Conservation (phyloP, 2,329 filamentous ascomycete genomes). For the Ceratocystis diversiconidia region DNA sequence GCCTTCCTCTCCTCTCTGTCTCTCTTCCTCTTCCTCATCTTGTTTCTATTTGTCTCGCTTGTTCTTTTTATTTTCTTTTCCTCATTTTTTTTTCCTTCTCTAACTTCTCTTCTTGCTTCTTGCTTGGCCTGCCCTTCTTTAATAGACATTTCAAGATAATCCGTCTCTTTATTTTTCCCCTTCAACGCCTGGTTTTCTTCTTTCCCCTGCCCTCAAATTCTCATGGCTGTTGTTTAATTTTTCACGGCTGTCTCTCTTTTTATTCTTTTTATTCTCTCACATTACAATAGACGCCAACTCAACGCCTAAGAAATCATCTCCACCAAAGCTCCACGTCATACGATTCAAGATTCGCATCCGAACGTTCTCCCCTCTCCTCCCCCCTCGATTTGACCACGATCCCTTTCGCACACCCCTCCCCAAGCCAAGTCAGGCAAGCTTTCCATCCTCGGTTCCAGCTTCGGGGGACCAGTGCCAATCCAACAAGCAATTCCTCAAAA, state of each 20-base stretch:
- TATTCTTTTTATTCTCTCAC: background rate
- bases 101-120: constrained; percentile 6
- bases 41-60: constrained; percentile 6
- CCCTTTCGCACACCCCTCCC: background rate
- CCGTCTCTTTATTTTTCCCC: constrained; percentile 1
- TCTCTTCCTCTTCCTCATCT: background rate
- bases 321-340: constrained; percentile 16
- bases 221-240: background rate
- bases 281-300: background rate
- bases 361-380: background rate
- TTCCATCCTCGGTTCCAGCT: background rate
- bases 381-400: constrained; percentile 2
- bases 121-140: background rate
- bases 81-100: background rate
- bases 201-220: background rate
- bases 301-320: constrained; percentile 5
- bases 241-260: background rate
- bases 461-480: background rate
- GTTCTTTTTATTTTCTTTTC: constrained; percentile 7
- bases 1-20: constrained; percentile 3
- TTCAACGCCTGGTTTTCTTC: background rate
- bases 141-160: constrained; percentile 7
- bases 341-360: constrained; percentile 5
- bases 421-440: background rate
- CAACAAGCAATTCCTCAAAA: background rate